These are phyloP conservation scores for Gamsiella multidivaricata DNA, from an alignment of 192 early-diverging fungal species.

Conservation along the genomic window DNA sequence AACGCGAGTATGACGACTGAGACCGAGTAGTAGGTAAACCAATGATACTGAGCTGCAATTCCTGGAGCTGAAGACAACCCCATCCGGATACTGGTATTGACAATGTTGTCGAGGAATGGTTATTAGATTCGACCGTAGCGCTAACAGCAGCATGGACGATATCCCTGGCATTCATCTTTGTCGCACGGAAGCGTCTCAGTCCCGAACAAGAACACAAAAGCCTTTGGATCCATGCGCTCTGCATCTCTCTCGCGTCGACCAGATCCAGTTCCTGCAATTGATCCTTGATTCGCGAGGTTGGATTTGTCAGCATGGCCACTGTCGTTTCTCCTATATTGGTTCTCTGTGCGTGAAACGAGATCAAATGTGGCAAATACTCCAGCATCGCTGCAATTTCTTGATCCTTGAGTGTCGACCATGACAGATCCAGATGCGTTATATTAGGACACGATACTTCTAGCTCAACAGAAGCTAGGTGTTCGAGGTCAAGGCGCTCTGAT, in stretches of 20 bases:
- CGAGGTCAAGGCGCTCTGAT: neutral
- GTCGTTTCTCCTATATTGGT: conserved; percentile 5
- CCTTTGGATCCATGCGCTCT: conserved; percentile 9
- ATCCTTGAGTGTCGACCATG: conserved; percentile 21
- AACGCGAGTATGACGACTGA: too few relatives aligned
- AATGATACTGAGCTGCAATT: conserved; percentile 24
- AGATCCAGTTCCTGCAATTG: conserved; percentile 14
- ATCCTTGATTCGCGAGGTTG: neutral
- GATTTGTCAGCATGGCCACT: neutral
- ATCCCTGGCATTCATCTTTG: neutral
- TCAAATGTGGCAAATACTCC: neutral
- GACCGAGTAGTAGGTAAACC: too few relatives aligned
- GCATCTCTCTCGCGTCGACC: conserved; percentile 1
- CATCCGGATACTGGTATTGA: neutral
- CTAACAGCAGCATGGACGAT: neutral
- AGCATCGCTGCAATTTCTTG: conserved; percentile 18
- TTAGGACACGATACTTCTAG: conserved; percentile 3
- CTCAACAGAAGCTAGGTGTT: neutral
- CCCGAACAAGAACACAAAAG: conserved; percentile 18
- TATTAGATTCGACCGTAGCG: too few relatives aligned
- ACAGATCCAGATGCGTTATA: conserved; percentile 30
- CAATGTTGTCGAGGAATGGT: neutral
- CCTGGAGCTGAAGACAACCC: conserved; percentile 14
- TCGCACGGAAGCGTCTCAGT: conserved; percentile 18
- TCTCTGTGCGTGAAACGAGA: conserved; percentile 1